A percentile compares a stretch with the other conserved stretches of the same genome.
phyloP scores from a whole-genome alignment of 2,329 filamentous ascomycete genomes.

The Monascus ruber region DNA sequence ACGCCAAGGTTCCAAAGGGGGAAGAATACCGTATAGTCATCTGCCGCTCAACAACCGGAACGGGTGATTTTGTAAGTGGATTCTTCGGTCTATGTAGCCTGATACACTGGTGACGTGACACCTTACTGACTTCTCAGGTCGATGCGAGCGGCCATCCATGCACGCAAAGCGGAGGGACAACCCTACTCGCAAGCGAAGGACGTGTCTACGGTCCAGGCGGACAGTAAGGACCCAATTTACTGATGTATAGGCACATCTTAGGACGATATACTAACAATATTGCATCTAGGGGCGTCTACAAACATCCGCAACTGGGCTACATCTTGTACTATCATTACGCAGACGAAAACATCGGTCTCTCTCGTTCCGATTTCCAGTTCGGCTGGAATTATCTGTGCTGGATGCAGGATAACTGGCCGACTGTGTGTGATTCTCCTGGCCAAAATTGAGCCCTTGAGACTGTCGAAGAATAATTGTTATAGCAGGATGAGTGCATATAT shows the following conservation, averaged over 20 bases:
- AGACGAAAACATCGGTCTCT: constrained; percentile 43
- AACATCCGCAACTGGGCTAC: constrained; percentile 32
- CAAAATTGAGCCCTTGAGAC: too few relatives aligned
- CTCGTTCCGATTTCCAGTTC: constrained; percentile 22
- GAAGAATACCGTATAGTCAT: constrained; percentile 57
- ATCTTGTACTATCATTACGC: constrained; percentile 55
- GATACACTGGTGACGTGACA: too few relatives aligned
- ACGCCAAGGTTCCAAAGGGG: constrained; percentile 40
- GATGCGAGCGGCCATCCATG: constrained; percentile 46
- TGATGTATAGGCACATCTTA: not conserved
- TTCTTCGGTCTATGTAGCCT: not conserved
- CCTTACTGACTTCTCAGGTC: constrained; percentile 13
- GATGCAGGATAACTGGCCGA: not conserved
- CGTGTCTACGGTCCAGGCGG: constrained; percentile 55
- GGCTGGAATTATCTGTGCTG: constrained; percentile 1
- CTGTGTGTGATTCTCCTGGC: not conserved
- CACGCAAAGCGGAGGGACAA: constrained; percentile 46
- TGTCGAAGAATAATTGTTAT: too few relatives aligned
- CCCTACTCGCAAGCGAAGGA: constrained; percentile 49
- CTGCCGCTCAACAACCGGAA: constrained; percentile 45
- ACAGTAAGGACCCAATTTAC: constrained; percentile 38
- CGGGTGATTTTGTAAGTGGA: constrained; percentile 40
- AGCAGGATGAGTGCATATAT: too few relatives aligned
- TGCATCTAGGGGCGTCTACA: constrained; percentile 16
- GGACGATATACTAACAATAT: constrained; percentile 1